A percentile compares a stretch with the other conserved stretches of the same genome.
These are phyloP conservation scores for Anthracocystis panici-leucophaei DNA, from an alignment of 1,284 basidiomycete species.

Conservation along the genomic window DNA sequence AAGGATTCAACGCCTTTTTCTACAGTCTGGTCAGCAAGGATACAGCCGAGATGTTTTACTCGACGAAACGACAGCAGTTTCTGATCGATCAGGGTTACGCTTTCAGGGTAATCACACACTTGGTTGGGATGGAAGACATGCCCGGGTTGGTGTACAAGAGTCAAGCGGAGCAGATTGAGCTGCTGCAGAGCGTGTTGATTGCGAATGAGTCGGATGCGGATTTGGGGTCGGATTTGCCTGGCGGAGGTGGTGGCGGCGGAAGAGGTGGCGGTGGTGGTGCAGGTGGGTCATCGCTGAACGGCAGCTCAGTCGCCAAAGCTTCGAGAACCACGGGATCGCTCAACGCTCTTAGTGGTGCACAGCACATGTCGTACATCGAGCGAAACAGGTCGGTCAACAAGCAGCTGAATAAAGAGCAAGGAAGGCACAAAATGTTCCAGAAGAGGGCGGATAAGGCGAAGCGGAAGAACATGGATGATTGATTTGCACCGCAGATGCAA, in stretches of 20 bases:
- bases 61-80: conserved; percentile 98
- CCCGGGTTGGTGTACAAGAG: conserved; percentile 92
- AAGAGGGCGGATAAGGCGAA: conserved; percentile 57
- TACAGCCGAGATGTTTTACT: conserved; percentile 99
- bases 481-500: not conserved
- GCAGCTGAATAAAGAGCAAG: conserved; percentile 61
- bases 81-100: conserved; percentile 98
- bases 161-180: conserved; percentile 91
- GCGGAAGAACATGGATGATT: conserved; percentile 41
- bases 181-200: conserved; percentile 87
- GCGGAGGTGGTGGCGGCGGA: conserved; percentile 19
- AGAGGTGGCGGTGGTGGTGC: conserved; percentile 17
- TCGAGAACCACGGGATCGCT: conserved; percentile 66
- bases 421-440: conserved; percentile 61
- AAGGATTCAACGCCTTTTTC: conserved; percentile 99
- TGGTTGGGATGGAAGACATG: conserved; percentile 88
- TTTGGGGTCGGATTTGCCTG: conserved; percentile 84
- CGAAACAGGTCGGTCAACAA: conserved; percentile 69
- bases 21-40: conserved; percentile 99
- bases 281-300: conserved; percentile 13
- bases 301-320: conserved; percentile 44
- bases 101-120: conserved; percentile 98
- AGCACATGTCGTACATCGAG: conserved; percentile 70
- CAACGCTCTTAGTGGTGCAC: conserved; percentile 68
- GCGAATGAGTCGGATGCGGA: conserved; percentile 92